Base-by-base conservation (phyloP, 805 yeast species). In the Saccharomycopsis sp. region DNA sequence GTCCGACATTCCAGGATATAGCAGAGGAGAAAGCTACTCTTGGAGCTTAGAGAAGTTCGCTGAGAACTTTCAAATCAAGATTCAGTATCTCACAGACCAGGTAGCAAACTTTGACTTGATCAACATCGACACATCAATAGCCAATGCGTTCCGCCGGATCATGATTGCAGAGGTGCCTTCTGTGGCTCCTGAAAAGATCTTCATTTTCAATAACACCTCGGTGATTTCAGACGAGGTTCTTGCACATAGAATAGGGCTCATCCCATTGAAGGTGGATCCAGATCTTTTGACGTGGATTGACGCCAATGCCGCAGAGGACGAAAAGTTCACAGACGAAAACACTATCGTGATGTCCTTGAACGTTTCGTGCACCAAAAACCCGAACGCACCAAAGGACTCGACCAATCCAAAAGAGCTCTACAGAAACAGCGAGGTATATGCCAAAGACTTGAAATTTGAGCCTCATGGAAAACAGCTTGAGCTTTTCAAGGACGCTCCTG, bases 81-180 rank as follows among this genome's bases (percentile, higher is more conserved):
- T 92, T 63, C 75, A 84, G 5, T 80, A 82, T 66, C 73, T 85
- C 59, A 77, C 81, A 51, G 87, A 84, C 59, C 80, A 91, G 69
- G 79, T 74, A 53, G 90, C 92, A 58, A 90, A 89, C 71, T 94
- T 94, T 66, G 99, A 94, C 71, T 76, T 94, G 63, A 74, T 88
- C 58, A 85, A 89, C 66, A 74, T 91, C 54, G 99, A 94, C 71
- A 88, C 98, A 1, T 89, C 98, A 12, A 76, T 94, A 58, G 91
- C 98, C 51, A 94, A 94, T 75, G 97, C 99, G 0, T 91, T 92
- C 73, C 85, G 99, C 69, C 86, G 99, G 68, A 88, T 94, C 66
- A 91, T 94, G 98, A 84, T 94, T 57, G 82, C 97, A 0, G 99
- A 94, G 70, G 96, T 94, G 47, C 99, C 99, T 20, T 81, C 94